A percentile compares a stretch with the other conserved stretches of the same genome.
Evolutionary conservation across 2,329 filamentous ascomycete genomes (phyloP).

Genomic region (Aspergillus costaricaensis): DNA sequence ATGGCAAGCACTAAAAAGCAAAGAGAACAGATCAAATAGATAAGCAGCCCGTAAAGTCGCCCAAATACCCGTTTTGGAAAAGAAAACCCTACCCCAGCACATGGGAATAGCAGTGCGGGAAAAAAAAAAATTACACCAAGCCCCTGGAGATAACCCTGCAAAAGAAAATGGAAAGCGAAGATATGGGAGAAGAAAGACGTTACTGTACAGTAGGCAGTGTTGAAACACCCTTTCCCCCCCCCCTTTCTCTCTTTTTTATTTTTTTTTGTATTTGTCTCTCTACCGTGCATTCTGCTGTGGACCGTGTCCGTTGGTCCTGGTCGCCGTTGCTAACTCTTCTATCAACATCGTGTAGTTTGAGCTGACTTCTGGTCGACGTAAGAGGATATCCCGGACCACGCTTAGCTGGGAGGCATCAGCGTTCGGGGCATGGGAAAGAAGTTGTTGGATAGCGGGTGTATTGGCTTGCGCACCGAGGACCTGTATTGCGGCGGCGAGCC

Average conservation of each 20-base stretch:
- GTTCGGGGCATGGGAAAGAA: constrained; percentile 67
- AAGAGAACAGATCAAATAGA: neutral
- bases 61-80: constrained; percentile 2
- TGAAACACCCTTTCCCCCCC: neutral
- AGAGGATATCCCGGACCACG: constrained; percentile 69
- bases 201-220: constrained; percentile 21
- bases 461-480: constrained; percentile 65
- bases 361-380: constrained; percentile 64
- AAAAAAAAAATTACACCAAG: constrained; percentile 8
- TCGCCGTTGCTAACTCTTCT: constrained; percentile 42
- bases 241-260: too few relatives aligned
- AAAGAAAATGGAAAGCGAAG: neutral
- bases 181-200: neutral
- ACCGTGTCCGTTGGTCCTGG: constrained; percentile 34
- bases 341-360: constrained; percentile 56
- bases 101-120: neutral
- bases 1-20: neutral
- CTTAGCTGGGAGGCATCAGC: constrained; percentile 73
- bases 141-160: constrained; percentile 2
- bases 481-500: constrained; percentile 61
- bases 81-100: neutral
- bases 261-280: neutral
- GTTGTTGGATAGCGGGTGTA: constrained; percentile 67
- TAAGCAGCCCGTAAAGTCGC: neutral
- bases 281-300: constrained; percentile 23